Evolutionary conservation across 768 basidiomycete genomes (phyloP).

Genomic region (Terana coerulea): DNA sequence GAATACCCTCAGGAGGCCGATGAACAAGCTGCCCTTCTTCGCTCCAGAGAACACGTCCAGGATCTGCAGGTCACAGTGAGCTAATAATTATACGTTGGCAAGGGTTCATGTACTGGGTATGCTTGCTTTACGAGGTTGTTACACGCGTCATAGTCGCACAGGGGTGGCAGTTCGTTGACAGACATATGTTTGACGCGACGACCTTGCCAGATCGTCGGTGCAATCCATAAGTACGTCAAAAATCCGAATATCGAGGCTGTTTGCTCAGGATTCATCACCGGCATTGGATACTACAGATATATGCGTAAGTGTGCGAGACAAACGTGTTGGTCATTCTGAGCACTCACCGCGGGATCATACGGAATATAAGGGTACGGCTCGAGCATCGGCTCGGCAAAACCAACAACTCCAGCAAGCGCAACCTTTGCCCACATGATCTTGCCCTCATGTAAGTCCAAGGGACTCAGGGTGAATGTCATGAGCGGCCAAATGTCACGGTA

Average conservation of each 20-base stretch:
- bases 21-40: constrained; percentile 5
- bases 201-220: constrained; percentile 41
- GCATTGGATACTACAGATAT: constrained; percentile 13
- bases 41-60: constrained; percentile 7
- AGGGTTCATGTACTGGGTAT: constrained; percentile 23
- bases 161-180: constrained; percentile 37
- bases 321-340: no score
- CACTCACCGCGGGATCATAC: background rate
- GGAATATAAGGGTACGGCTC: constrained; percentile 12
- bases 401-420: constrained; percentile 27
- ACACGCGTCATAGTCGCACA: constrained; percentile 41
- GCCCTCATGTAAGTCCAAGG: constrained; percentile 30
- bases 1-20: background rate
- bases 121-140: constrained; percentile 26
- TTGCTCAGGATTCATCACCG: constrained; percentile 22
- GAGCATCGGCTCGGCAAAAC: constrained; percentile 19
- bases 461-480: constrained; percentile 28
- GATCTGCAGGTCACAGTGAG: background rate
- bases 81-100: background rate
- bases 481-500: constrained; percentile 36
- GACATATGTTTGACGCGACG: constrained; percentile 39
- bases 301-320: background rate
- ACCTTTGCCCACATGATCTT: constrained; percentile 33
- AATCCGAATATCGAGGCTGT: constrained; percentile 24
- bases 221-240: constrained; percentile 46